phyloP scores from a whole-genome alignment of 2,329 filamentous ascomycete genomes.

The Zymoseptoria crescenta region DNA sequence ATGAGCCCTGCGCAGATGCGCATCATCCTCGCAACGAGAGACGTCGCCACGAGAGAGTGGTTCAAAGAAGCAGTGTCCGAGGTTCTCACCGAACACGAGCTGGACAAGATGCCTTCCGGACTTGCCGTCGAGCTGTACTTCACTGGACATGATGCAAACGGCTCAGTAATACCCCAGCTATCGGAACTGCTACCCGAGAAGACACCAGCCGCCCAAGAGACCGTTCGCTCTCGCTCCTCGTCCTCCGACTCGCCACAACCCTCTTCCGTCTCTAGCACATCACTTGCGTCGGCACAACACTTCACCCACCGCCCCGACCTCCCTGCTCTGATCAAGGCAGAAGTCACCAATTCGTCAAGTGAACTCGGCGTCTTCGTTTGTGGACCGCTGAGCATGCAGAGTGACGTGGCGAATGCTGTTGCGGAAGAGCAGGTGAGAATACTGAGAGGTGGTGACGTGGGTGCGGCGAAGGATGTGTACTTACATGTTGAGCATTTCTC shows the following conservation, averaged over 20 bases:
- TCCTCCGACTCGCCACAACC: conserved; percentile 6
- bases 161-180: conserved; percentile 7
- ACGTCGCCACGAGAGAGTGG: conserved; percentile 31
- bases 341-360: conserved; percentile 13
- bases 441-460: conserved; percentile 21
- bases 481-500: conserved; percentile 43
- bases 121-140: conserved; percentile 14
- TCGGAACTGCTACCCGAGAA: not conserved
- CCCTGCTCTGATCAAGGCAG: conserved; percentile 22
- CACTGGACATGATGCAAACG: conserved; percentile 5
- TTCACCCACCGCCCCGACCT: conserved; percentile 30
- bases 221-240: not conserved
- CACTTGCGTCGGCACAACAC: conserved; percentile 2
- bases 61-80: conserved; percentile 28
- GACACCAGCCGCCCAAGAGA: not conserved
- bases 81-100: not conserved
- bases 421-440: conserved; percentile 35
- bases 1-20: conserved; percentile 6
- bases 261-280: not conserved
- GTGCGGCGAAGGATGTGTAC: conserved; percentile 28
- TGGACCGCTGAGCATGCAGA: conserved; percentile 40
- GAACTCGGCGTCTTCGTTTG: conserved; percentile 35
- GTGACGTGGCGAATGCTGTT: conserved; percentile 42
- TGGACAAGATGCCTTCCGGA: conserved; percentile 7
- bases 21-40: conserved; percentile 30